Conservation (phyloP, 805 yeast genomes). For the Zygoascus ofunaensis region DNA sequence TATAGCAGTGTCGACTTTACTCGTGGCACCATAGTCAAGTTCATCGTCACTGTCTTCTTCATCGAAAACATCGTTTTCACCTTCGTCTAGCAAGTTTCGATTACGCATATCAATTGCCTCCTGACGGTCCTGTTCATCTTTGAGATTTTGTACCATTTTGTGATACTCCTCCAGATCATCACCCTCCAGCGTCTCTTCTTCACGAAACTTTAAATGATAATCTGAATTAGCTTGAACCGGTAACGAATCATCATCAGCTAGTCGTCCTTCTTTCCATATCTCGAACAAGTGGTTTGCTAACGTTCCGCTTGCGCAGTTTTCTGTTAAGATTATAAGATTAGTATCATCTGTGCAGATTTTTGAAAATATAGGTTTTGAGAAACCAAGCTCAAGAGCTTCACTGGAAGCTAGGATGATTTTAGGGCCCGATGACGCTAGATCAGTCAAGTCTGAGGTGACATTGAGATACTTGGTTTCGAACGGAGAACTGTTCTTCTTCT, state of each 20-base stretch:
- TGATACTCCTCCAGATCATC: conserved; percentile 26
- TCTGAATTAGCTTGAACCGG: conserved; percentile 10
- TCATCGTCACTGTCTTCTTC: conserved; percentile 25
- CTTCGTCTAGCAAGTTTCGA: conserved; percentile 30
- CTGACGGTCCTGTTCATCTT: conserved; percentile 20
- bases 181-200: conserved; percentile 29
- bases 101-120: conserved; percentile 31
- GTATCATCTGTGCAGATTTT: conserved; percentile 51
- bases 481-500: conserved; percentile 60
- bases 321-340: conserved; percentile 69
- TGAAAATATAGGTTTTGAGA: conserved; percentile 35
- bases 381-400: conserved; percentile 53
- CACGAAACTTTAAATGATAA: conserved; percentile 11
- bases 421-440: conserved; percentile 32
- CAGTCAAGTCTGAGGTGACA: conserved; percentile 50
- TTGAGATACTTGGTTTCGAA: conserved; percentile 64
- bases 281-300: conserved; percentile 42
- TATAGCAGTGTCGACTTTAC: conserved; percentile 21
- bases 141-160: conserved; percentile 17
- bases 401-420: conserved; percentile 77
- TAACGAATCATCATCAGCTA: background rate
- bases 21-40: conserved; percentile 17
- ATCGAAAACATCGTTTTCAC: conserved; percentile 23
- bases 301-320: conserved; percentile 42
- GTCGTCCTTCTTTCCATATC: conserved; percentile 12